These are phyloP conservation scores for Musa itinerans DNA, from an alignment of 176 grass and related monocot species.

Conservation along the genomic window DNA sequence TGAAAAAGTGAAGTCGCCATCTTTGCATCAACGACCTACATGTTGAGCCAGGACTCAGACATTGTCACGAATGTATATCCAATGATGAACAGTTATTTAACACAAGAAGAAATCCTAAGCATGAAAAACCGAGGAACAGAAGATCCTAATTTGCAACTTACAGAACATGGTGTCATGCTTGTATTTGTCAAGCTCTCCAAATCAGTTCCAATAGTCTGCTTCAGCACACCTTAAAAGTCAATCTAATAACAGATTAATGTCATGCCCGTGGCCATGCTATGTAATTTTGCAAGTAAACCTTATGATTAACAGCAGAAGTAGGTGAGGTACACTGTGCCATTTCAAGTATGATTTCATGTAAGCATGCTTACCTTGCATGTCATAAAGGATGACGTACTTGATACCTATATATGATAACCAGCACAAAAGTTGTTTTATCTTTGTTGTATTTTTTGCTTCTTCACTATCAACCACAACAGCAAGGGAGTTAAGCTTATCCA, in stretches of 20 bases:
- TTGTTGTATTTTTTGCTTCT: slow-evolving; percentile 60
- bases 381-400: slow-evolving; percentile 70
- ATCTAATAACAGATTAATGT: background rate
- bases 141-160: slow-evolving; percentile 31
- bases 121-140: slow-evolving; percentile 10
- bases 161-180: slow-evolving; percentile 29
- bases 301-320: slow-evolving; percentile 16
- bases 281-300: slow-evolving; percentile 3
- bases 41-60: slow-evolving; percentile 11
- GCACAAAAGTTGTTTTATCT: slow-evolving; percentile 51
- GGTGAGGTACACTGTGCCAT: slow-evolving; percentile 4
- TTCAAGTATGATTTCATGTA: slow-evolving; percentile 4
- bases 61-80: background rate
- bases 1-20: slow-evolving; percentile 18
- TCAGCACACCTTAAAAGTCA: slow-evolving; percentile 59
- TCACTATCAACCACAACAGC: slow-evolving; percentile 82
- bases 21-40: slow-evolving; percentile 52
- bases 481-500: slow-evolving; percentile 41
- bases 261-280: background rate
- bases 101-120: too few relatives aligned
- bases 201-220: slow-evolving; percentile 43
- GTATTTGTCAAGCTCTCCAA: slow-evolving; percentile 30
- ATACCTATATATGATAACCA: slow-evolving; percentile 55
- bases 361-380: slow-evolving; percentile 50
- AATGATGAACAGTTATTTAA: too few relatives aligned